Evolutionary conservation across 805 yeast species (phyloP), one percentile per base, ranked within the genome.

Genomic region (Komagataella mondaviorum): DNA sequence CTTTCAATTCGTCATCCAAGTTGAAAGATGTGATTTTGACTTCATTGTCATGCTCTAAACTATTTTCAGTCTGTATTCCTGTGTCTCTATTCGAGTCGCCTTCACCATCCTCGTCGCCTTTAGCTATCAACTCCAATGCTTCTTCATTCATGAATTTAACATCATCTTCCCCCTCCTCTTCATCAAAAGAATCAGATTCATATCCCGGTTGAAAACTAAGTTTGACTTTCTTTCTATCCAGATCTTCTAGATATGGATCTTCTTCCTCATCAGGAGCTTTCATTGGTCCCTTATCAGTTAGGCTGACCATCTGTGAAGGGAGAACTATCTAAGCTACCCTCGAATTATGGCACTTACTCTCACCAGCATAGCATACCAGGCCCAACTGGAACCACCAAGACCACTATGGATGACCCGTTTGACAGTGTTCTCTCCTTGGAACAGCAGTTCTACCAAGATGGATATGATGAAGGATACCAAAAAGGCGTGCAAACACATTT

Each of bases 381-480:
- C 20, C 20, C 20, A 7, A 18, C 46, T 18, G 14, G 18, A 44
- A 7, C 12, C n/a, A 20, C 7, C 46, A 44, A 44, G 12, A 12
- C 14, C 46, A 44, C 1, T 7, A 44, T 44, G 23, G 23, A 44
- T 17, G 46, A 44, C 46, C 46, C 46, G 3, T 44, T 79, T 52
- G 85, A 81, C 53, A 77, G 72, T 8, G 67, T 81, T 6, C 64
- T 86, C 45, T 73, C 79, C 56, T 60, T 84, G 23, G 95, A 87
- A 59, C 71, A 77, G 45, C 70, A 75, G 60, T 79, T 66, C 63
- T 89, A 87, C 60, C 63, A 75, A 5, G 79, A 78, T 54, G 96
- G 97, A 1, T 85, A 66, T 60, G 58, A 66, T 49, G 93, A 87
- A 55, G 98, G 96, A 1, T 75, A 75, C 45, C 64, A 68, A 4